These are phyloP conservation scores for Infundibulicybe gibba DNA, from an alignment of 768 basidiomycete genomes.

Conservation along the genomic window DNA sequence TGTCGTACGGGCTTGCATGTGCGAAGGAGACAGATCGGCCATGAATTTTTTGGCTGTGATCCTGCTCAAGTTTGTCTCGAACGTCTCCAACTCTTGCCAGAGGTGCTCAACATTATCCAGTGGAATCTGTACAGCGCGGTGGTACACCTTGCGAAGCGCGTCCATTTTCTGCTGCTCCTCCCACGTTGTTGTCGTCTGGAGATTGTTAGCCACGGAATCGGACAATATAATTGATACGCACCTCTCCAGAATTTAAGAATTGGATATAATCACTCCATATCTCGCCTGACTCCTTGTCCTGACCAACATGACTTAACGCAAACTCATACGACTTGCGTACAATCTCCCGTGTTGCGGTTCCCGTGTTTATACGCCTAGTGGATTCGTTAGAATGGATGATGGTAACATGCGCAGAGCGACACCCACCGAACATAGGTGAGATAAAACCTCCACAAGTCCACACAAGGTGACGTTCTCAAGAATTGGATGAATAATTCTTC, in stretches of 20 bases:
- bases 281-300: conserved; percentile 87
- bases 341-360: conserved; percentile 65
- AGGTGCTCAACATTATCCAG: conserved; percentile 89
- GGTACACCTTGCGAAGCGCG: conserved; percentile 85
- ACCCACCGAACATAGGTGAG: conserved; percentile 83
- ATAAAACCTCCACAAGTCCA: conserved; percentile 92
- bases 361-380: conserved; percentile 62
- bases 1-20: conserved; percentile 93
- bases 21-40: conserved; percentile 84
- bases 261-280: conserved; percentile 96
- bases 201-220: conserved; percentile 13
- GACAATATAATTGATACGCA: conserved; percentile 27
- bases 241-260: conserved; percentile 80
- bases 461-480: conserved; percentile 79
- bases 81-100: conserved; percentile 92
- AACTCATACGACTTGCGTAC: conserved; percentile 92
- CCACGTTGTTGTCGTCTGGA: conserved; percentile 77
- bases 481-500: conserved; percentile 90
- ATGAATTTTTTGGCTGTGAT: conserved; percentile 97
- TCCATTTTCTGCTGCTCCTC: conserved; percentile 97
- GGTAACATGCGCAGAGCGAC: conserved; percentile 23
- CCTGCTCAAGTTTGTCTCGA: conserved; percentile 86
- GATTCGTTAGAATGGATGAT: conserved; percentile 8
- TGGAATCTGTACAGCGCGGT: conserved; percentile 91
- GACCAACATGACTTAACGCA: conserved; percentile 82